A percentile compares a stretch with the other conserved stretches of the same genome.
Conservation (phyloP, 371 early-diverging fungal species). For the Mortierella sp. region DNA sequence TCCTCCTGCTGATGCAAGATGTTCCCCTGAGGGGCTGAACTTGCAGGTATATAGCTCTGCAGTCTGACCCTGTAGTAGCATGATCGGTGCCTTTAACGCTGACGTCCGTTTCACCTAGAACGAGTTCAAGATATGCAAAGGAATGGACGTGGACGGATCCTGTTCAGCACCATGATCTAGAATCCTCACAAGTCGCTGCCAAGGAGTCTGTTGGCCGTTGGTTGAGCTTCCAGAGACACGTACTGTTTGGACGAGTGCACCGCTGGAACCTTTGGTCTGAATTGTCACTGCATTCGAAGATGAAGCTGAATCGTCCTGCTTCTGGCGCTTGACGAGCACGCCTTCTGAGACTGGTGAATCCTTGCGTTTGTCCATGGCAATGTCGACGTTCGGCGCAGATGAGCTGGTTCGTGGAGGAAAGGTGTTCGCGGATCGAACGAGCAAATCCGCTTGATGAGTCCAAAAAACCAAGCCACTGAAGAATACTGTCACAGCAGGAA, state of each 20-base stretch:
- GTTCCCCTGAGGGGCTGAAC: conserved; percentile 88
- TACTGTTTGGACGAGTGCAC: conserved; percentile 73
- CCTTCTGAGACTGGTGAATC: conserved; percentile 54
- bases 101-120: conserved; percentile 84
- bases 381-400: not conserved
- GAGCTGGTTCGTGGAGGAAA: not conserved
- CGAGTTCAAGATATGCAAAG: not conserved
- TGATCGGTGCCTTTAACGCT: conserved; percentile 68
- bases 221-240: conserved; percentile 10
- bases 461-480: no score
- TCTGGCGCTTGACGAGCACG: conserved; percentile 67
- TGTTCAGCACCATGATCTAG: not conserved
- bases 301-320: conserved; percentile 56
- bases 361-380: conserved; percentile 61
- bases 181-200: no score
- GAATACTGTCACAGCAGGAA: no score
- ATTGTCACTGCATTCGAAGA: conserved; percentile 59
- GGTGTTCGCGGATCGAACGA: no score
- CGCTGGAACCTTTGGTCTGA: conserved; percentile 63
- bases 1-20: conserved; percentile 85
- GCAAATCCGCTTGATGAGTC: no score
- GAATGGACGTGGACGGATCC: not conserved
- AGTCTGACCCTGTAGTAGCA: conserved; percentile 62
- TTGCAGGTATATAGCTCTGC: conserved; percentile 82
- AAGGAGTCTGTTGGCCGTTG: no score